Percentiles rank a stretch among this genome's conserved stretches.
Evolutionary conservation across 208 protist species (phyloP).

Genomic region (Leishmania lainsoni): DNA sequence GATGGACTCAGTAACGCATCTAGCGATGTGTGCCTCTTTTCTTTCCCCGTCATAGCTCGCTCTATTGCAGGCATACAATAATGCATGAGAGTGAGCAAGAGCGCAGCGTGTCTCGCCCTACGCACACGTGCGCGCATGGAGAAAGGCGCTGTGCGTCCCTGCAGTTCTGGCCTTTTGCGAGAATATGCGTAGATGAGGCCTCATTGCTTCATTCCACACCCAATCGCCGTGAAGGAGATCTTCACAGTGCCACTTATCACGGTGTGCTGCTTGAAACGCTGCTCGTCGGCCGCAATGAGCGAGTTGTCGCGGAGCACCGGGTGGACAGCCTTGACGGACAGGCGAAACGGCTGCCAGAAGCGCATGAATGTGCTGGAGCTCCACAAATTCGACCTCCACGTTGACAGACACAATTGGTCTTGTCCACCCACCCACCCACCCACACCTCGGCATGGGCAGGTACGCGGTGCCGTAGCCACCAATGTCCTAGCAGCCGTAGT

Average conservation of each 20-base stretch:
- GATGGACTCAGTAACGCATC: neutral
- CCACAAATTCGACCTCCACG: constrained; percentile 85
- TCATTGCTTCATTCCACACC: constrained; percentile 62
- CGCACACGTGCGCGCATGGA: neutral
- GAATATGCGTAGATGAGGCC: constrained; percentile 39
- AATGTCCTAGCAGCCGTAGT: constrained; percentile 86
- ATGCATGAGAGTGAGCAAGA: neutral
- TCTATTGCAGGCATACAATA: neutral
- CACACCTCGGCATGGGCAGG: constrained; percentile 58
- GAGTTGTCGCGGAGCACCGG: constrained; percentile 84
- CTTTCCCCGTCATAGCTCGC: neutral
- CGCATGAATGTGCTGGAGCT: constrained; percentile 66
- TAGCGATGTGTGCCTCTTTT: neutral
- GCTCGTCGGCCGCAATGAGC: constrained; percentile 81
- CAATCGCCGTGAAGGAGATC: constrained; percentile 71
- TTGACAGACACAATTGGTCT: constrained; percentile 69
- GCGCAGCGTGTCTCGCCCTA: too few relatives aligned
- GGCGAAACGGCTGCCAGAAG: constrained; percentile 57
- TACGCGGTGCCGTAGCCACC: constrained; percentile 86
- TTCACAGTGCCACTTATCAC: constrained; percentile 72
- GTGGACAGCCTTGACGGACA: constrained; percentile 77
- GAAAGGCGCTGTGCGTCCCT: neutral
- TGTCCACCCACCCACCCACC: constrained; percentile 13
- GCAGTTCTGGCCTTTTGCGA: neutral
- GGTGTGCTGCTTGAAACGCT: constrained; percentile 86